Percentiles rank a stretch among this genome's conserved stretches.
These are phyloP conservation scores for Rhynchosporium agropyri DNA, from an alignment of 2,329 filamentous ascomycete genomes.

Conservation along the genomic window DNA sequence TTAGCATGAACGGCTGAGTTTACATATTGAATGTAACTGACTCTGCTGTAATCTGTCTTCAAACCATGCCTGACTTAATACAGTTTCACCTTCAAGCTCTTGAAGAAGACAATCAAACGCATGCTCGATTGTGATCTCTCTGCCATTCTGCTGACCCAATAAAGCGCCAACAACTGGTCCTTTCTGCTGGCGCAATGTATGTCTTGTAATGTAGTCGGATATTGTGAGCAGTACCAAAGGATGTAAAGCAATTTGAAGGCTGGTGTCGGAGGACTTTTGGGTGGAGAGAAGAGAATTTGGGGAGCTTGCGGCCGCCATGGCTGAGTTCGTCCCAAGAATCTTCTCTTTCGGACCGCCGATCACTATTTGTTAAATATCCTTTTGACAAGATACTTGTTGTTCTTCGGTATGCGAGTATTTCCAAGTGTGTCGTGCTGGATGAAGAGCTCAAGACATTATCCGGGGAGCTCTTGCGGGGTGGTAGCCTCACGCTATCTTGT, in stretches of 20 bases:
- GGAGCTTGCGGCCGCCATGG: conserved; percentile 50
- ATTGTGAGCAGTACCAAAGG: conserved; percentile 95
- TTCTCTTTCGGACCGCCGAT: neutral
- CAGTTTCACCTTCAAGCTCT: conserved; percentile 56
- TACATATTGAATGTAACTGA: conserved; percentile 48
- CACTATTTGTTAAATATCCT: neutral
- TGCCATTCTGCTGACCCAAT: conserved; percentile 89
- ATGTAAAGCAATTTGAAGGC: conserved; percentile 81
- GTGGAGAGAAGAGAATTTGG: conserved; percentile 64
- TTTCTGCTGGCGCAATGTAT: conserved; percentile 73
- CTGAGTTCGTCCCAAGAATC: conserved; percentile 24
- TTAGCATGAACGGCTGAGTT: no score
- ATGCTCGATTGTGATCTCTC: conserved; percentile 88
- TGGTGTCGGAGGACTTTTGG: conserved; percentile 64
- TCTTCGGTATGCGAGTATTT: neutral
- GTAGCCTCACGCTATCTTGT: conserved; percentile 10
- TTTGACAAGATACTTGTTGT: neutral
- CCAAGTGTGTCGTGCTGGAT: neutral
- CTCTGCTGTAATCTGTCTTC: conserved; percentile 79
- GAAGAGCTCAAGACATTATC: neutral
- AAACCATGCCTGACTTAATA: conserved; percentile 74
- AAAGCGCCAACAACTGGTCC: conserved; percentile 84
- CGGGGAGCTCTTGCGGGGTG: conserved; percentile 15
- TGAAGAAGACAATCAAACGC: conserved; percentile 77
- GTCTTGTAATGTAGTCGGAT: conserved; percentile 93